These are phyloP conservation scores for Mortierella sp. DNA, from an alignment of 371 early-diverging fungal species.

Conservation along the genomic window DNA sequence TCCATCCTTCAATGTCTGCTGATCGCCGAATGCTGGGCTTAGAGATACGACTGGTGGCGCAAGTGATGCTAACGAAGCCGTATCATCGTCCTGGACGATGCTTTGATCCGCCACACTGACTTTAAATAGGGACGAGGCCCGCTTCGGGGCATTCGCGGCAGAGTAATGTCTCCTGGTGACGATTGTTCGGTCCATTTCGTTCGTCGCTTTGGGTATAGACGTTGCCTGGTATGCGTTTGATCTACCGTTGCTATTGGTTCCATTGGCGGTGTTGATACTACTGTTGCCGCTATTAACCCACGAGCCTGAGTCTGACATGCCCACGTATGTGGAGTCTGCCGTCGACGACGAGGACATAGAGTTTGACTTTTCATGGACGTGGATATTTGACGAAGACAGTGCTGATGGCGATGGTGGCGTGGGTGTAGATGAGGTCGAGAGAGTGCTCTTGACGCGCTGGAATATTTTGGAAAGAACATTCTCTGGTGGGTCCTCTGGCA, in stretches of 20 bases:
- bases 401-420: neutral
- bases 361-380: neutral
- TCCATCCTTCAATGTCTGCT: conserved; percentile 9
- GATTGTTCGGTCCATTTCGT: conserved; percentile 22
- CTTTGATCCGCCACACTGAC: conserved; percentile 54
- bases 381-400: conserved; percentile 1
- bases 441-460: conserved; percentile 67
- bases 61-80: conserved; percentile 36
- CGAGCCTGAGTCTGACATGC: conserved; percentile 22
- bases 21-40: conserved; percentile 52
- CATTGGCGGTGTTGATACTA: neutral
- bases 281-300: conserved; percentile 17
- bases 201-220: neutral
- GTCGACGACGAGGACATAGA: conserved; percentile 6
- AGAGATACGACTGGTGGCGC: conserved; percentile 56
- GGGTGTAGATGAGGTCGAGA: conserved; percentile 28
- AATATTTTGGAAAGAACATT: conserved; percentile 71
- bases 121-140: conserved; percentile 50
- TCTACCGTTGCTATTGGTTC: neutral
- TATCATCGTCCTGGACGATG: conserved; percentile 42
- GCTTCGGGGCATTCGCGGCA: conserved; percentile 21
- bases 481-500: conserved; percentile 60
- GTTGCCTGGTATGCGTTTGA: neutral
- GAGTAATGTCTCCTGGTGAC: conserved; percentile 6
- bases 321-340: neutral